Base-by-base conservation (phyloP, 2,329 filamentous ascomycete species). In the Aspergillus felis region DNA sequence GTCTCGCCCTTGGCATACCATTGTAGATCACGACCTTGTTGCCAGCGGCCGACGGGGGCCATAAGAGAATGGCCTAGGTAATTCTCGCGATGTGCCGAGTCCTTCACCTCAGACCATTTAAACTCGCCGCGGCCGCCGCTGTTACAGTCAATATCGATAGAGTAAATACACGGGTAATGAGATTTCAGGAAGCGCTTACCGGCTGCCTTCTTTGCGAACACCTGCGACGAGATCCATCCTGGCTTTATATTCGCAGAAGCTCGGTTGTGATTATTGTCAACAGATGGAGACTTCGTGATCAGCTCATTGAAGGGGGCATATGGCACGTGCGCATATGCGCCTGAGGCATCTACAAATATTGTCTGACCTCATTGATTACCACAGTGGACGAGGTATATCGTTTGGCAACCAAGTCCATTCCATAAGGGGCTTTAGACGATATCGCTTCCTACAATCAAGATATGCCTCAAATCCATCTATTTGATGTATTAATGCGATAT, bases 41-140 rank as follows among this genome's bases (percentile, higher is more conserved):
- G 90, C 92, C 92, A 97, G 64, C 92, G 88, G 7, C 92, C 92
- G 3, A 96, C 92, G 0, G 92, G 91, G 0, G 92, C 92, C 81
- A 93, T 96, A 57, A 97, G 78, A 58, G 90, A 94, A 78, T 97
- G 92, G 53, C 92, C 92, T 7, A 97, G 88, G 74, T 88, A 89
- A 72, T 88, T 96, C 75, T 99, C 92, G 74, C 94, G 92, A 70
- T 96, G 92, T 24, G 84, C 79, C 51, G 92, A 95, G 63, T 82
- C 86, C 72, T 93, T 88, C 70, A 99, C 93, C 66, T 97, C 92
- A 64, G 93, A 90, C 94, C 94, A 97, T 77, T 88, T 92, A 80
- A 99, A 99, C 75, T 97, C 92, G 75, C 89, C 89, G 71, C 82
- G 83, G 59, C 94, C 94, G 69, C 94, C 94, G 64, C 94, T 84